phyloP scores from a whole-genome alignment of 306 rosid species.

The Cucurbita maxima region DNA sequence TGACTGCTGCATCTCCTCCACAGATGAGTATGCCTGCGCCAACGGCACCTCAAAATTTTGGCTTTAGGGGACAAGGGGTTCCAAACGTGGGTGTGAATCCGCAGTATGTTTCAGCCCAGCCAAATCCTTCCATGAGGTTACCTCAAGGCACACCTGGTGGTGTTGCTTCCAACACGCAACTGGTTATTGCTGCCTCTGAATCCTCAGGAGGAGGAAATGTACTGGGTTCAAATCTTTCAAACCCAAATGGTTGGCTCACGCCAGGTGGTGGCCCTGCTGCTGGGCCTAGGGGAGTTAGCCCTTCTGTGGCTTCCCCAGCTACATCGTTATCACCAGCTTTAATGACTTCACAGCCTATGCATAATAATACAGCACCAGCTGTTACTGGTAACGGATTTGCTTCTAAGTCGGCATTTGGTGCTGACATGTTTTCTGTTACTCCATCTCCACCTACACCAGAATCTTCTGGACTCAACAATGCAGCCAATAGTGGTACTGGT shows the following conservation, averaged over 20 bases:
- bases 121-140: conserved; percentile 43
- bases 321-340: conserved; percentile 28
- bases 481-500: conserved; percentile 29
- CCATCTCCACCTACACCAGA: conserved; percentile 36
- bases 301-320: conserved; percentile 27
- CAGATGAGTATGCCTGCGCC: conserved; percentile 40
- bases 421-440: conserved; percentile 38
- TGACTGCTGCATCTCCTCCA: conserved; percentile 28
- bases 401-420: conserved; percentile 31
- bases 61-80: conserved; percentile 52
- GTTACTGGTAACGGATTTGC: conserved; percentile 72
- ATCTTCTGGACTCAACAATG: conserved; percentile 30
- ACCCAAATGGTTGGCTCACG: conserved; percentile 52
- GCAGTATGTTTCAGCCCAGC: conserved; percentile 41
- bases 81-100: conserved; percentile 38
- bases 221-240: conserved; percentile 32
- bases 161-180: conserved; percentile 30
- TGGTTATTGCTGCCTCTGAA: conserved; percentile 33
- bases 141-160: conserved; percentile 43
- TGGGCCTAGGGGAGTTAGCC: conserved; percentile 45
- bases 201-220: conserved; percentile 21
- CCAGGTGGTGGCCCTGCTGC: conserved; percentile 31
- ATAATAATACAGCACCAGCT: conserved; percentile 26
- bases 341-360: conserved; percentile 32
- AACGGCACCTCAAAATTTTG: conserved; percentile 40